Evolutionary conservation across 1,284 basidiomycete genomes (phyloP), one percentile per base, ranked within the genome.

Genomic region (Austroboletus niveus): DNA sequence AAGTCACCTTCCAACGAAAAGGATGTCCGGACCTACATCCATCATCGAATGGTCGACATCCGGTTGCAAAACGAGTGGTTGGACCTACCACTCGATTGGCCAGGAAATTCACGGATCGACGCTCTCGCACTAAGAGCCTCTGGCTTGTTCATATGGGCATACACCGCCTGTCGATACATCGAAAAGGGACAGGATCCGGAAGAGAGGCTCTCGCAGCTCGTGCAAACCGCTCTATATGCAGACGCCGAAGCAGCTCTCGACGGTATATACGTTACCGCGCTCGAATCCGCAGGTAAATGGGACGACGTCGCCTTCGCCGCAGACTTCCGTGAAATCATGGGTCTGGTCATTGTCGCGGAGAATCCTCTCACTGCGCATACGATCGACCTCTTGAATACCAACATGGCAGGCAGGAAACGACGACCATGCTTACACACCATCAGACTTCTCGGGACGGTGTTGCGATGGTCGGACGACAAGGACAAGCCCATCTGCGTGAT

Each of bases 71-170:
- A 60, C 40, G 60, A 62, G 27, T 59, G 50, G 48, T 40, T 69
- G 34, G 54, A 50, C 5, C 56, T 69, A 9, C 39, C 60, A 5
- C 42, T 54, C 0, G 63, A 62, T 43, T 72, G 69, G 69, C 71
- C 71, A 1, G 70, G 65, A 2, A 43, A 59, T 15, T 29, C 42
- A 1, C 51, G 45, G 41, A 59, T 57, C 1, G 47, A 57, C 6
- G 55, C 52, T 3, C 56, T 71, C 6, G 49, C 55, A 1, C 38
- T 56, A 9, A 58, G 58, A 20, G 64, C 70, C 9, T 67, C 60
- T 36, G 69, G 69, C 2, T 56, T 71, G 24, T 72, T 72, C 48
- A 60, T 72, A 39, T 71, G 70, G 71, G 69, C 70, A 9, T 60
- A 54, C 11, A 72, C 71, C 2, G 71, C 68, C 2, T 60, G 61